A percentile compares a stretch with the other conserved stretches of the same genome.
These are phyloP conservation scores for Zygosaccharomyces pseudorouxii DNA, from an alignment of 805 yeast species.

Conservation along the genomic window DNA sequence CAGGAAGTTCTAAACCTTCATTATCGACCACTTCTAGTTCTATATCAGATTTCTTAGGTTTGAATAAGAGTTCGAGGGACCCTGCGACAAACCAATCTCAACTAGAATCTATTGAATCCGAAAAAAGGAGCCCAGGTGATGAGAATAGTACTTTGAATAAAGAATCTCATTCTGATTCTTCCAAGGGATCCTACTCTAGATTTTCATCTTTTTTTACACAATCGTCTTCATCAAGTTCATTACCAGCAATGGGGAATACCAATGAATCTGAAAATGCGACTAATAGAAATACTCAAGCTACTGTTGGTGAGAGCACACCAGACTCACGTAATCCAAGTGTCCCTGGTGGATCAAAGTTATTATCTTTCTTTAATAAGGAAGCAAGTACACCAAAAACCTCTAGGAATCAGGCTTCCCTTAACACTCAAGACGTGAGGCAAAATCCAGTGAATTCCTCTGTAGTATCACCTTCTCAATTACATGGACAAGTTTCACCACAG, in stretches of 20 bases:
- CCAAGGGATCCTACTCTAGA: constrained; percentile 25
- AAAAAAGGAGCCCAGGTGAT: constrained; percentile 9
- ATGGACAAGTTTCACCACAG: not conserved
- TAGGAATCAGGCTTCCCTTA: not conserved
- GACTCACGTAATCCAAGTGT: constrained; percentile 4
- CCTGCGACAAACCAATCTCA: not conserved
- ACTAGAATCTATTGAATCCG: not conserved
- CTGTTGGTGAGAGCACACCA: not conserved
- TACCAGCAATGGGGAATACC: constrained; percentile 5
- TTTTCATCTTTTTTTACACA: constrained; percentile 36
- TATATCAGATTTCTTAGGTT: constrained; percentile 32
- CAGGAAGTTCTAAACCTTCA: constrained; percentile 6
- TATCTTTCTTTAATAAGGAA: constrained; percentile 29
- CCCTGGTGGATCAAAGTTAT: constrained; percentile 29
- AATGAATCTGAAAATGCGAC: not conserved
- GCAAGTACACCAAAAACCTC: constrained; percentile 7
- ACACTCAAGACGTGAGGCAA: not conserved
- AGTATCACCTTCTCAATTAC: not conserved
- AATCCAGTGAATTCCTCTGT: not conserved
- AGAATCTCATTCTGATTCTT: constrained; percentile 11
- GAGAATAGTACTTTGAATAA: constrained; percentile 5
- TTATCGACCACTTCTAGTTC: constrained; percentile 25
- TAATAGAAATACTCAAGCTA: not conserved
- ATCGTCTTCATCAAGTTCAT: constrained; percentile 13
- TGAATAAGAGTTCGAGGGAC: constrained; percentile 11